These are phyloP conservation scores for Nevesoporus exiguus DNA, from an alignment of 768 basidiomycete species.

Conservation along the genomic window DNA sequence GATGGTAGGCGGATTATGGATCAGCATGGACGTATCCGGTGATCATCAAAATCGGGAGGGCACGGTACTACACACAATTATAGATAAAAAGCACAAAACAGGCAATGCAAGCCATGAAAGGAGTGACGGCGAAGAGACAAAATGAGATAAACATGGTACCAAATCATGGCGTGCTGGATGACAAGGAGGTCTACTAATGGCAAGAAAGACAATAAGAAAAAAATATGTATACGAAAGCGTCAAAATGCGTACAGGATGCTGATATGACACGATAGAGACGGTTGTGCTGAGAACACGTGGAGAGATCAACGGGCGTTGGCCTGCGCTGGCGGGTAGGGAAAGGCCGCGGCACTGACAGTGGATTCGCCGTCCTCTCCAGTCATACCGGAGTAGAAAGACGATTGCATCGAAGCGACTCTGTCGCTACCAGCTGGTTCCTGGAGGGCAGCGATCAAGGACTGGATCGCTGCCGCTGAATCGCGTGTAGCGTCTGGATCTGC, in stretches of 20 bases:
- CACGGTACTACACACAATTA: slow-evolving; percentile 10
- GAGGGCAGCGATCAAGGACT: slow-evolving; percentile 67
- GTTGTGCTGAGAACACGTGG: neutral
- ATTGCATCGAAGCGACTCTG: slow-evolving; percentile 58
- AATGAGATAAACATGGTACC: slow-evolving; percentile 14
- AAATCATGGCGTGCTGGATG: slow-evolving; percentile 10
- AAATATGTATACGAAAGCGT: slow-evolving; percentile 16
- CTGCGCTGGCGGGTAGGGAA: slow-evolving; percentile 30
- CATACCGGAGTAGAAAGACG: slow-evolving; percentile 38
- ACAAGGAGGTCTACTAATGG: slow-evolving; percentile 3
- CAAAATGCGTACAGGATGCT: slow-evolving; percentile 8
- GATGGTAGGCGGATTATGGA: neutral
- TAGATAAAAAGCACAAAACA: neutral
- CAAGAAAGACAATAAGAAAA: slow-evolving; percentile 5
- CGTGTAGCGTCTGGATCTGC: slow-evolving; percentile 32
- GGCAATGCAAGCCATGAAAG: slow-evolving; percentile 12
- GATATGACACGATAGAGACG: neutral
- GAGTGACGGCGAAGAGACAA: slow-evolving; percentile 10
- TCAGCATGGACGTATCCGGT: neutral
- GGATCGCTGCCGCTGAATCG: slow-evolving; percentile 40
- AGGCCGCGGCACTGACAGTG: slow-evolving; percentile 25
- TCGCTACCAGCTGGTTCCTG: slow-evolving; percentile 44
- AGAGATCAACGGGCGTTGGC: slow-evolving; percentile 6
- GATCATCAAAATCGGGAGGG: slow-evolving; percentile 2
- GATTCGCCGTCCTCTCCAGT: slow-evolving; percentile 27